A percentile compares a stretch with the other conserved stretches of the same genome.
Evolutionary conservation across 169 alveolate genomes (phyloP).

Genomic region (Plasmodium gonderi): DNA sequence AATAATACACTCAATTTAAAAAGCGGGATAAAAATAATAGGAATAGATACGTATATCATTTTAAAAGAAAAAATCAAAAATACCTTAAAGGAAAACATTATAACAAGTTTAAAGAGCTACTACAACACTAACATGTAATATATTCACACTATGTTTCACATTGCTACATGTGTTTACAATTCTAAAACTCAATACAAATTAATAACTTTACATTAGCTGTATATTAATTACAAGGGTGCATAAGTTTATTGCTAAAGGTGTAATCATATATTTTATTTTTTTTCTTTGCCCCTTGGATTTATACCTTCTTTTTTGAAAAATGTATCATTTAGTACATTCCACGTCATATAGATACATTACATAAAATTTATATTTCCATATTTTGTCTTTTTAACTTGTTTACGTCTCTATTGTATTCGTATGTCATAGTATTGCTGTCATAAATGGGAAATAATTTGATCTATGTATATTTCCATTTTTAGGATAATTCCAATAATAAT

Average conservation of each 20-base stretch:
- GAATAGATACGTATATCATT: slow-evolving; percentile 61
- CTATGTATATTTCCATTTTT: not conserved
- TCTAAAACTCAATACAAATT: not conserved
- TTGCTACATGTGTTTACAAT: not conserved
- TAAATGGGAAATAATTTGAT: not conserved
- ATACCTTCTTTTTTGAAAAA: not conserved
- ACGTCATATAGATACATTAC: not conserved
- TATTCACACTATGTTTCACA: not conserved
- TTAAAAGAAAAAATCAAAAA: slow-evolving; percentile 63
- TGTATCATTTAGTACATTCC: not conserved
- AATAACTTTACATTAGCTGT: not conserved
- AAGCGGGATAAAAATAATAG: slow-evolving; percentile 60
- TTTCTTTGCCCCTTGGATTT: not conserved
- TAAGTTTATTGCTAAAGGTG: not conserved
- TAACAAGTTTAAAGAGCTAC: slow-evolving; percentile 38
- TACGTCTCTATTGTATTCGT: not conserved
- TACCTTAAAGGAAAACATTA: slow-evolving; percentile 51
- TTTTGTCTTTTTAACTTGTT: not conserved
- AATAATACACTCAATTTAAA: slow-evolving; percentile 31
- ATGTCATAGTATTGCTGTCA: not conserved
- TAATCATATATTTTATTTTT: not conserved
- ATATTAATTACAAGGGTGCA: not conserved
- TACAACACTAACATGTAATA: slow-evolving; percentile 59
- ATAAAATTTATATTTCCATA: not conserved
- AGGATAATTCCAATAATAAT: slow-evolving; percentile 48